phyloP scores from a whole-genome alignment of 1,284 basidiomycete species.

The Naganishia sp. region DNA sequence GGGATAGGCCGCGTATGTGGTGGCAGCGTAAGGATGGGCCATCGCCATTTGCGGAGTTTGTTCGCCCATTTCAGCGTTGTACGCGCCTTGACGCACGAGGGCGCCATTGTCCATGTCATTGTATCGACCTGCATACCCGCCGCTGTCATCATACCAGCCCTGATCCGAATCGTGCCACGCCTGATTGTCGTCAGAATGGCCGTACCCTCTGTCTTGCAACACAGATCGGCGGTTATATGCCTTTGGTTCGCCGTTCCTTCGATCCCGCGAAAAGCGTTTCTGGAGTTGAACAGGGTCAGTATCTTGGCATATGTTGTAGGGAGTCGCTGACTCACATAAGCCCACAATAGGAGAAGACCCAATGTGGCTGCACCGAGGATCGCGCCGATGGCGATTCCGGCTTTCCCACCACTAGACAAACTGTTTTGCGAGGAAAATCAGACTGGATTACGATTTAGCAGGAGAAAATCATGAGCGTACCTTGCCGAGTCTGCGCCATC shows the following conservation, averaged over 20 bases:
- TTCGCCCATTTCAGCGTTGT: neutral
- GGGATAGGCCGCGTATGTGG: slow-evolving; percentile 13
- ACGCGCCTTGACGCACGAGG: slow-evolving; percentile 3
- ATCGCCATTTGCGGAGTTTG: slow-evolving; percentile 3
- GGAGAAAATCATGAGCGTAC: neutral
- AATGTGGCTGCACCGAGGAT: neutral
- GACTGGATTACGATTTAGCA: neutral
- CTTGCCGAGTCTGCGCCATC: neutral
- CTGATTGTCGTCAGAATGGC: slow-evolving; percentile 6
- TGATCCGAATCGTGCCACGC: slow-evolving; percentile 1
- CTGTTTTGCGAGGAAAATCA: neutral
- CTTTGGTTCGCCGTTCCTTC: neutral
- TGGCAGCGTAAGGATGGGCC: slow-evolving; percentile 20
- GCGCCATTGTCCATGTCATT: neutral
- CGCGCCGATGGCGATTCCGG: slow-evolving; percentile 8
- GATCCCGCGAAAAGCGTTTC: slow-evolving; percentile 28
- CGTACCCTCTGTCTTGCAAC: neutral
- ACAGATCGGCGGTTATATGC: slow-evolving; percentile 1
- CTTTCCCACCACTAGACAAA: slow-evolving; percentile 11
- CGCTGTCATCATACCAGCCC: neutral
- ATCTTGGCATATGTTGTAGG: neutral
- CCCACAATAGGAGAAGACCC: slow-evolving; percentile 15
- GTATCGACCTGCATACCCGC: neutral
- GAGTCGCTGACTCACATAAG: slow-evolving; percentile 8
- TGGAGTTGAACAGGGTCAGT: neutral